A percentile compares a stretch with the other conserved stretches of the same genome.
Evolutionary conservation across 495 filamentous ascomycete genomes (phyloP).

Genomic region (Tuber indicum): DNA sequence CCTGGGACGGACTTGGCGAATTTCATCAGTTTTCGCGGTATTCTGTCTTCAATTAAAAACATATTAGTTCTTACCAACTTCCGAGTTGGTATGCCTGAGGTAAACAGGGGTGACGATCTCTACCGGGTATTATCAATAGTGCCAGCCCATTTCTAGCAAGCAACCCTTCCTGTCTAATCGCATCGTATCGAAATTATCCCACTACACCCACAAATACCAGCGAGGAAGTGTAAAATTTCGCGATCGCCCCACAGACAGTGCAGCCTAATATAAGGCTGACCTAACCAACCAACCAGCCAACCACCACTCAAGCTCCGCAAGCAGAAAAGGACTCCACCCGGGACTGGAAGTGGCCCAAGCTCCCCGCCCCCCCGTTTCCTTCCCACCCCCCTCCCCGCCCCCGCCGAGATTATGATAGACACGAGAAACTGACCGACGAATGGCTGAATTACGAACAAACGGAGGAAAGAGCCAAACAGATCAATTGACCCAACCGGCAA

Average conservation of each 20-base stretch:
- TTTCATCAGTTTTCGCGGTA: too few species aligned
- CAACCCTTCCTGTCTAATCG: background rate
- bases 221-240: background rate
- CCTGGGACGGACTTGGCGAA: too few species aligned
- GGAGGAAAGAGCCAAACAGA: background rate
- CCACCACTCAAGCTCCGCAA: background rate
- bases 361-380: background rate
- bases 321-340: background rate
- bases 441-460: background rate
- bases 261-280: background rate
- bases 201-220: background rate
- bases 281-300: background rate
- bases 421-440: background rate
- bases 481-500: background rate
- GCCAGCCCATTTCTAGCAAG: background rate
- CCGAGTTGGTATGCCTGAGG: too few species aligned
- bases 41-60: too few species aligned
- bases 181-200: background rate
- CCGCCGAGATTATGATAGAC: background rate
- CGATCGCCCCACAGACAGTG: background rate
- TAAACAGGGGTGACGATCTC: too few species aligned
- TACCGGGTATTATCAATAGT: too few species aligned
- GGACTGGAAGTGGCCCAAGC: background rate
- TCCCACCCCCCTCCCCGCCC: background rate
- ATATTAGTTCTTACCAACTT: too few species aligned